Conservation (phyloP, 139 green algal species). For the Dunaliella sp. region DNA sequence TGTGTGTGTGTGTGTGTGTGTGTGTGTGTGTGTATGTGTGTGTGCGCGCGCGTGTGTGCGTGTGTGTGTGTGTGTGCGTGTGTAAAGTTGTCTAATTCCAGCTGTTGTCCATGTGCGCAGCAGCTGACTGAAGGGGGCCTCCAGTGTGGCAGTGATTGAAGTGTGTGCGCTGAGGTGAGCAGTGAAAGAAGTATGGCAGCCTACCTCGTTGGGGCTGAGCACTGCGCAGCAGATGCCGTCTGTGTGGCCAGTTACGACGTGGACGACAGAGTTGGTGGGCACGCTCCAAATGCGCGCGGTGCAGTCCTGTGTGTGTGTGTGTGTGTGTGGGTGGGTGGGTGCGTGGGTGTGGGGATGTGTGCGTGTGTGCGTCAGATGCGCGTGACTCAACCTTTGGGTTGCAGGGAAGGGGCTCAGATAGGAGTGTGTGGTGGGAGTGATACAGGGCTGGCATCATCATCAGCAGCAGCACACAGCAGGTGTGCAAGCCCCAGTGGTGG, state of each 20-base stretch:
- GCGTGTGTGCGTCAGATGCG: background rate
- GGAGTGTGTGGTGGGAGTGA: no score
- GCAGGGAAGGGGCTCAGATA: no score
- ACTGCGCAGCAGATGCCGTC: slow-evolving; percentile 25
- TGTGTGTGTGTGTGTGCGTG: background rate
- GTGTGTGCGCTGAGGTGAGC: no score
- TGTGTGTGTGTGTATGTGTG: background rate
- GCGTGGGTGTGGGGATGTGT: background rate
- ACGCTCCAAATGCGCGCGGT: slow-evolving; percentile 81
- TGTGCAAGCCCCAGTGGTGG: no score
- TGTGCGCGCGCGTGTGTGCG: background rate
- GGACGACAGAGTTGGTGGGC: slow-evolving; percentile 26
- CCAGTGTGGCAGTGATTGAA: background rate
- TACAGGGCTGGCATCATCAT: no score
- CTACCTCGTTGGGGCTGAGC: slow-evolving; percentile 20
- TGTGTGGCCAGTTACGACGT: slow-evolving; percentile 34
- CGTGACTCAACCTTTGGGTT: no score
- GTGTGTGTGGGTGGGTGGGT: background rate
- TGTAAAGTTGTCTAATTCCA: background rate
- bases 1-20: background rate
- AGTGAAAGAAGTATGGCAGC: slow-evolving; percentile 10
- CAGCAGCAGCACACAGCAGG: no score
- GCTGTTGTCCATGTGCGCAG: no score
- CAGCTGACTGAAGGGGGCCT: no score
- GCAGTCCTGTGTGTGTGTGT: slow-evolving; percentile 39